phyloP scores from a whole-genome alignment of 176 grass and related monocot species.

The Alloteropsis semialata region DNA sequence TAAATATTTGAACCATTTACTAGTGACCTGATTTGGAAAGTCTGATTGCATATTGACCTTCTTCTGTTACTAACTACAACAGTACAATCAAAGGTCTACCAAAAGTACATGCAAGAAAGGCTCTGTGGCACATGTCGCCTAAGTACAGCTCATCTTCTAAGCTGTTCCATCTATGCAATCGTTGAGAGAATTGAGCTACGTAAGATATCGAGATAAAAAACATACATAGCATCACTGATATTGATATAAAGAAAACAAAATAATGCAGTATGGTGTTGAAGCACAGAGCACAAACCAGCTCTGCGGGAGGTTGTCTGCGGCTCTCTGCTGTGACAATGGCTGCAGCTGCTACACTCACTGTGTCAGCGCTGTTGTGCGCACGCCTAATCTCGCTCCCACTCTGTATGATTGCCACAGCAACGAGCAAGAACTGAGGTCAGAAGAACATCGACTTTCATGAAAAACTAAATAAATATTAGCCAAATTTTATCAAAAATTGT shows the following conservation, averaged over 20 bases:
- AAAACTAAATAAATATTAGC: too few relatives aligned
- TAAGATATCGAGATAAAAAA: too few relatives aligned
- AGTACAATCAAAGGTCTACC: not conserved
- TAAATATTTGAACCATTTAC: not conserved
- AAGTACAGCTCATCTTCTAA: not conserved
- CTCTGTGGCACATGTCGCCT: not conserved
- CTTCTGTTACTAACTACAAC: not conserved
- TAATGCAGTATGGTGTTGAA: not conserved
- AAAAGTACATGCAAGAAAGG: not conserved
- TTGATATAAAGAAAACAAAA: not conserved
- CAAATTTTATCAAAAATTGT: too few relatives aligned
- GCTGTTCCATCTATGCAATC: too few relatives aligned
- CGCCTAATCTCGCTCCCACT: slow-evolving; percentile 52
- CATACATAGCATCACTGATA: too few relatives aligned
- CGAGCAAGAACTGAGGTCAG: not conserved
- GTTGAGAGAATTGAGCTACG: too few relatives aligned
- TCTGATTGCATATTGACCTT: not conserved
- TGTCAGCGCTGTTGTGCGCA: slow-evolving; percentile 71
- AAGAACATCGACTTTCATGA: too few relatives aligned
- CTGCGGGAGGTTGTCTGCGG: slow-evolving; percentile 57
- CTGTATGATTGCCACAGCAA: slow-evolving; percentile 24
- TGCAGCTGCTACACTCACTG: slow-evolving; percentile 77
- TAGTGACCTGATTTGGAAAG: not conserved
- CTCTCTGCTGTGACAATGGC: slow-evolving; percentile 70
- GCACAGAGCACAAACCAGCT: slow-evolving; percentile 60